Conservation (phyloP, 257 asterid genomes). For the Solanum tarapatanum region DNA sequence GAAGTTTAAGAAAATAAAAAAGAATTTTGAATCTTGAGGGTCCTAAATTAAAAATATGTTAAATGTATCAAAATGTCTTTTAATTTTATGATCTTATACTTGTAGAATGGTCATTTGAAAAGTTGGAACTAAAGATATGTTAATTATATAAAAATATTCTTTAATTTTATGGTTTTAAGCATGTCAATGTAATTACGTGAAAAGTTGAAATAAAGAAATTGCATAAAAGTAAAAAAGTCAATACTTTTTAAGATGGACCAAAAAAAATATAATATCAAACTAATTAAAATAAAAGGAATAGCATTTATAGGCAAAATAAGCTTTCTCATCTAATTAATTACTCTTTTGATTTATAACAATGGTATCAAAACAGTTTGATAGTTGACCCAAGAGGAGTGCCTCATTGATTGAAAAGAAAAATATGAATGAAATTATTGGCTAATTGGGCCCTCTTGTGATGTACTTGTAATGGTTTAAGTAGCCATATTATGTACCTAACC, state of each 20-base stretch:
- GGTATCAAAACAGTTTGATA: not conserved
- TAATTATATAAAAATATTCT: no score
- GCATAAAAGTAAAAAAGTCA: not conserved
- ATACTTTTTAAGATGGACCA: not conserved
- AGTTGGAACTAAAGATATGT: no score
- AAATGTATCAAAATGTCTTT: not conserved
- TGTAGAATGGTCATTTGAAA: no score
- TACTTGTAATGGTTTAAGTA: not conserved
- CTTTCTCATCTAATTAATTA: not conserved
- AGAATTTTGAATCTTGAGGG: not conserved
- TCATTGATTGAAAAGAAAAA: not conserved
- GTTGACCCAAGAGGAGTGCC: not conserved
- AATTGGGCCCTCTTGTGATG: not conserved
- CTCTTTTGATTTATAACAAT: not conserved
- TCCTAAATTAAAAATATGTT: not conserved
- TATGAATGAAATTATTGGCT: not conserved
- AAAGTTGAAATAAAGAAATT: no score
- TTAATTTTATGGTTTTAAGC: not conserved
- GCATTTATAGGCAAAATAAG: not conserved
- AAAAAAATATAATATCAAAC: not conserved
- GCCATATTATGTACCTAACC: not conserved
- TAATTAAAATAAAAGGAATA: no score
- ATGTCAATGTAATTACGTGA: not conserved
- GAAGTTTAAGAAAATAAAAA: no score
- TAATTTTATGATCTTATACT: no score